Percentiles rank a stretch among this genome's conserved stretches.
Conservation (phyloP, 2,329 filamentous ascomycete species). For the Xylariaceae sp. region DNA sequence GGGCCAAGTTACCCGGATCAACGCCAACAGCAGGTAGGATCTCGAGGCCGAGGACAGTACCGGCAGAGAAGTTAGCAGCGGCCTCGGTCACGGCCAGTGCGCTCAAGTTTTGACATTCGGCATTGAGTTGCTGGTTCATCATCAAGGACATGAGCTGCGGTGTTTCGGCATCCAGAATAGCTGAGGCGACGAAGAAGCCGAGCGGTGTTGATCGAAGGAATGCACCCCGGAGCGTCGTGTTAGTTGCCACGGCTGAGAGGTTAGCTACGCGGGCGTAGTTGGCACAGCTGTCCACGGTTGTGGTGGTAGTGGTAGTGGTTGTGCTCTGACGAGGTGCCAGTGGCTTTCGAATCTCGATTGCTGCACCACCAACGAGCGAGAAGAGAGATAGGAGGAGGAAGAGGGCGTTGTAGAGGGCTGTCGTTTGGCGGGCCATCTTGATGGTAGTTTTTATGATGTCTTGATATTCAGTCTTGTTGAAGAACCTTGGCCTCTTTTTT, state of each 20-base stretch:
- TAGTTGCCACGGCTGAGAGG: slow-evolving; percentile 42
- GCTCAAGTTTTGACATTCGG: slow-evolving; percentile 43
- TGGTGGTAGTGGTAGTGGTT: slow-evolving; percentile 1
- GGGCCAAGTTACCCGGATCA: slow-evolving; percentile 16
- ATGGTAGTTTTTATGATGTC: slow-evolving; percentile 3
- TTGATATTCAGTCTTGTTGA: slow-evolving; percentile 1
- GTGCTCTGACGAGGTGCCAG: slow-evolving; percentile 24
- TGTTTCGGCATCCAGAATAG: slow-evolving; percentile 40
- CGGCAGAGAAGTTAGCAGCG: slow-evolving; percentile 40
- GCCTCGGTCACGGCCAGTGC: slow-evolving; percentile 41
- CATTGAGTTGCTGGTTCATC: slow-evolving; percentile 38
- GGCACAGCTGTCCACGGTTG: slow-evolving; percentile 31
- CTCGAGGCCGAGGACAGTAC: slow-evolving; percentile 35
- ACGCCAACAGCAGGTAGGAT: slow-evolving; percentile 33
- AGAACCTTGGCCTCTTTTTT: slow-evolving; percentile 2
- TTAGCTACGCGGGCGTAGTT: slow-evolving; percentile 45
- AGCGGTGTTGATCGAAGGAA: slow-evolving; percentile 40
- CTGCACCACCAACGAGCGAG: slow-evolving; percentile 16
- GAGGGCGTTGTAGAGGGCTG: slow-evolving; percentile 18
- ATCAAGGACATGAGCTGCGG: slow-evolving; percentile 36
- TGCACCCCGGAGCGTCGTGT: slow-evolving; percentile 43
- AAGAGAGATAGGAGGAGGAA: slow-evolving; percentile 22
- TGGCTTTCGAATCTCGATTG: slow-evolving; percentile 13
- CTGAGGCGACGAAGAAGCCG: slow-evolving; percentile 36
- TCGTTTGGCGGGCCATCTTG: slow-evolving; percentile 19